Evolutionary conservation across 2,329 filamentous ascomycete species (phyloP), one percentile per base, ranked within the genome.

Genomic region (Fusarium domesticum): DNA sequence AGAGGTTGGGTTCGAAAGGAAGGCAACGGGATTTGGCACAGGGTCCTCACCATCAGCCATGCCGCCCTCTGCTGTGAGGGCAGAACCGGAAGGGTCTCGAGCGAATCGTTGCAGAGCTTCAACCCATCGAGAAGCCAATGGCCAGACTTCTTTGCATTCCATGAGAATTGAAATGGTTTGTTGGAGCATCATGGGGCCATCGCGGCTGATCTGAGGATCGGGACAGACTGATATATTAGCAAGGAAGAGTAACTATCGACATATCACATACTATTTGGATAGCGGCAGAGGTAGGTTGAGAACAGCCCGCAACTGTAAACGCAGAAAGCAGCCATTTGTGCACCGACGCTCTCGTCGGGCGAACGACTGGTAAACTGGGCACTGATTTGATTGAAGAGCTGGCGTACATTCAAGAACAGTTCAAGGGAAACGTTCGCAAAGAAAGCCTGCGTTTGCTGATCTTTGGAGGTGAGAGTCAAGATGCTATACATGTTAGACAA

Each of bases 221-320:
- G 68, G 67, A 41, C 70, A 74, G 35, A 74, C 71, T 75, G 49
- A 39, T 5, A 35, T 10, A 10, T 54, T 15, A 50, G 58, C 12
- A 54, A 41, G n/a, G 30, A 19, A 30, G 6, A 10, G 12, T 25
- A 6, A 12, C 15, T 12, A 35, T 3, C 32, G 17, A 31, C 18
- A 32, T 2, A 28, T 14, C 3, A 54, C 74, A 54, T 61, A 78
- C 75, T 63, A 16, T 67, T 63, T 6, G 75, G 73, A 44, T 77
- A 77, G 56, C 74, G 77, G 59, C 69, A 75, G 2, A 77, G 60
- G 41, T 79, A 79, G 4, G 70, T 71, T 6, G 75, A 71, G 42
- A 79, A 69, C 18, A 79, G 63, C 12, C 74, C 76, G 48, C 75
- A 78, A n/a, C 68, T 76, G 39, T 78, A 79, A 11, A 78, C 74